Evolutionary conservation across 73 alveolate species (phyloP).

Genomic region (Tetrahymena elliotti): DNA sequence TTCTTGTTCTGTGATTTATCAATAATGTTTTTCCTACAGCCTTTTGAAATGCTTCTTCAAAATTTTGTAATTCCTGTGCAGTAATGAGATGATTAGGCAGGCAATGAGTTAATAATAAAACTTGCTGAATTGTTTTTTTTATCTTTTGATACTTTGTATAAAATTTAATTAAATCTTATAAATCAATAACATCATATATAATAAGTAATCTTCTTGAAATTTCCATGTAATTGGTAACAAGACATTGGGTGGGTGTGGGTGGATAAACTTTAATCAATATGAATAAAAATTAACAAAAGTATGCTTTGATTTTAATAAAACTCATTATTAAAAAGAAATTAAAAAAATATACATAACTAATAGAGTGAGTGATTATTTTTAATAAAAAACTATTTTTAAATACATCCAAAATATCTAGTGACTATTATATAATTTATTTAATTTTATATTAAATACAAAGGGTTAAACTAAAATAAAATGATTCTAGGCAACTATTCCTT

Average conservation of each 20-base stretch:
- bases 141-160: background rate
- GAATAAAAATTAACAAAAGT: background rate
- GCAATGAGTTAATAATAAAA: background rate
- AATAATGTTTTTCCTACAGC: background rate
- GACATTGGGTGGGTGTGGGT: background rate
- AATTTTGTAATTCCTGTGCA: background rate
- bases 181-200: background rate
- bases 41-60: too few species aligned
- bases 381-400: background rate
- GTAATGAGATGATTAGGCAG: background rate
- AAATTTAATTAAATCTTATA: background rate
- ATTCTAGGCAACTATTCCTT: too few species aligned
- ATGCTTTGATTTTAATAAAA: background rate
- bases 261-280: background rate
- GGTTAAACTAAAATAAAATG: too few species aligned
- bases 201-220: background rate
- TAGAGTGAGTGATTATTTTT: background rate
- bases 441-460: too few species aligned
- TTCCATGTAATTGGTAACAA: background rate
- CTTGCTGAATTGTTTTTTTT: background rate
- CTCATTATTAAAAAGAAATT: background rate
- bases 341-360: background rate
- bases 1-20: background rate
- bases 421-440: too few species aligned
- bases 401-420: too few species aligned